Evolutionary conservation across 2,329 filamentous ascomycete genomes (phyloP).

Genomic region (Talaromyces marneffei): DNA sequence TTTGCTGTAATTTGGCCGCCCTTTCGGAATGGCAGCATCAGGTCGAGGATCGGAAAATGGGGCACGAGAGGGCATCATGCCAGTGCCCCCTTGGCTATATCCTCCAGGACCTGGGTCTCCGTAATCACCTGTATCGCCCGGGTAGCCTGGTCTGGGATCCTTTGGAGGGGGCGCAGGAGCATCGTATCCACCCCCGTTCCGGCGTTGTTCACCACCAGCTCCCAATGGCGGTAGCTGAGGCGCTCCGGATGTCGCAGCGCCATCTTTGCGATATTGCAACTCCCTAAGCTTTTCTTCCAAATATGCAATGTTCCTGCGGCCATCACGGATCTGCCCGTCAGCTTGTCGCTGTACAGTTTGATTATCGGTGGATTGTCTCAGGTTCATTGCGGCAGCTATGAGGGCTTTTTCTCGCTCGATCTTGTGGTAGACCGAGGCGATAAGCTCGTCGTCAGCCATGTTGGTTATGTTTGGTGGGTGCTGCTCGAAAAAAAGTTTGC

Average conservation of each 20-base stretch:
- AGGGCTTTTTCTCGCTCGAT: slow-evolving; percentile 95
- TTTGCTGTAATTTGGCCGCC: slow-evolving; percentile 88
- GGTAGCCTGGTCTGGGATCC: slow-evolving; percentile 47
- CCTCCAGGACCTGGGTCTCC: slow-evolving; percentile 49
- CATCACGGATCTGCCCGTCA: slow-evolving; percentile 91
- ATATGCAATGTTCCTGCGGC: slow-evolving; percentile 87
- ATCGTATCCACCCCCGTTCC: slow-evolving; percentile 36
- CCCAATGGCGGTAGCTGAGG: slow-evolving; percentile 9
- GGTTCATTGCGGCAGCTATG: slow-evolving; percentile 87
- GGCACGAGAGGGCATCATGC: slow-evolving; percentile 73
- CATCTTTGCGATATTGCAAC: slow-evolving; percentile 66
- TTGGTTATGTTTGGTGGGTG: slow-evolving; percentile 22
- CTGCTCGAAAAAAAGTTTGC: neutral
- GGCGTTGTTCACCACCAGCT: slow-evolving; percentile 39
- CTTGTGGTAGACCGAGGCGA: slow-evolving; percentile 85
- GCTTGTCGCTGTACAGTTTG: slow-evolving; percentile 82
- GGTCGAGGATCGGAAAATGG: slow-evolving; percentile 72
- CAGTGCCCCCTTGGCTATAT: slow-evolving; percentile 57
- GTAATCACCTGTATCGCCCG: slow-evolving; percentile 57
- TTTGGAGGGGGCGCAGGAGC: slow-evolving; percentile 67
- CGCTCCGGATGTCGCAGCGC: slow-evolving; percentile 43
- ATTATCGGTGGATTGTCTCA: slow-evolving; percentile 95
- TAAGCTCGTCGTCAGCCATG: slow-evolving; percentile 57
- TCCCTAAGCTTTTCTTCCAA: slow-evolving; percentile 88
- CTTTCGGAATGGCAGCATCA: slow-evolving; percentile 61